phyloP scores from a whole-genome alignment of 2,329 filamentous ascomycete species.

The Pyrenophora seminiperda region DNA sequence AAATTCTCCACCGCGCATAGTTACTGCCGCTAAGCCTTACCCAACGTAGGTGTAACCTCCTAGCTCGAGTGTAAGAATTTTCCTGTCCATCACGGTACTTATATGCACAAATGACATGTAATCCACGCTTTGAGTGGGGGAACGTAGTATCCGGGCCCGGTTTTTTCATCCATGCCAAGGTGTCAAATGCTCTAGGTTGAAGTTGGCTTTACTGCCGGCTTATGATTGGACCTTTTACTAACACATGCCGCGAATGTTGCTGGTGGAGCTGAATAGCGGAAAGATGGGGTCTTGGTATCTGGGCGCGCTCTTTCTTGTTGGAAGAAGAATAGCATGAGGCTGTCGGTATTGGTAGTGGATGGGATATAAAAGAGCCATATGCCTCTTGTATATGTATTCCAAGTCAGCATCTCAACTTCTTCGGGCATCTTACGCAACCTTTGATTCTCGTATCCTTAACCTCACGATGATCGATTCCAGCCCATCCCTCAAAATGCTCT shows the following conservation, averaged over 20 bases:
- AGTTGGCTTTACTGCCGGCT: slow-evolving; percentile 28
- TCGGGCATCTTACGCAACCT: too few relatives aligned
- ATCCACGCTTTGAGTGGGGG: slow-evolving; percentile 11
- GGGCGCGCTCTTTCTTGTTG: too few relatives aligned
- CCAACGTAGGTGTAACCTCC: slow-evolving; percentile 16
- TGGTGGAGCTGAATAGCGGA: too few relatives aligned
- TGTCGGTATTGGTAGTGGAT: too few relatives aligned
- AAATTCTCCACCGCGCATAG: neutral
- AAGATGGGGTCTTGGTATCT: too few relatives aligned
- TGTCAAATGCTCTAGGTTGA: too few relatives aligned
- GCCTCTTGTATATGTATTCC: too few relatives aligned
- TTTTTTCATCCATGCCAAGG: slow-evolving; percentile 13
- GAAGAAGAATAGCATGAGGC: too few relatives aligned
- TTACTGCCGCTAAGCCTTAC: slow-evolving; percentile 11
- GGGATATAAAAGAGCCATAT: too few relatives aligned
- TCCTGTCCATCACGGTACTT: slow-evolving; percentile 42
- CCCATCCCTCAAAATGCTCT: slow-evolving; percentile 26
- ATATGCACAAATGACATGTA: neutral
- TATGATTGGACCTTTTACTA: slow-evolving; percentile 21
- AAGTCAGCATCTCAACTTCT: too few relatives aligned
- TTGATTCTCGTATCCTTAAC: too few relatives aligned
- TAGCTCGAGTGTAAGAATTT: slow-evolving; percentile 25
- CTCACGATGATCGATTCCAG: slow-evolving; percentile 2
- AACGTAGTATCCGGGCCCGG: slow-evolving; percentile 15
- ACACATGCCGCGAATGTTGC: slow-evolving; percentile 10